Evolutionary conservation across 768 basidiomycete genomes (phyloP), one percentile per base, ranked within the genome.

Genomic region (Tylopilus felleus): DNA sequence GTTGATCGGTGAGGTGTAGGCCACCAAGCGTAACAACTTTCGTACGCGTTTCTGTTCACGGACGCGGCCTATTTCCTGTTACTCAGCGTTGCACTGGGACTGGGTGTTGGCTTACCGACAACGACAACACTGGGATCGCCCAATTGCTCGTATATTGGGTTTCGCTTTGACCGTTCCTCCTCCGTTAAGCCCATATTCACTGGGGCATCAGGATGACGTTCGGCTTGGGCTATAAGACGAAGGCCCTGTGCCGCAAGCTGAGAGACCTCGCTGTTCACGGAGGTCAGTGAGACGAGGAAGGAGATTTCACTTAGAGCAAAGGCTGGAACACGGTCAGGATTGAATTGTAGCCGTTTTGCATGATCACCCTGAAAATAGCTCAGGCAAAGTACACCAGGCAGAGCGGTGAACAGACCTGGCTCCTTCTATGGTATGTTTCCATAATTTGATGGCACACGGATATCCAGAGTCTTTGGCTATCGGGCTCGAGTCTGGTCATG

Each of bases 21-120:
- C 77, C 43, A 90, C 76, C 49, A 81, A 65, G 7, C 88, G 80
- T 47, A 92, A 67, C 23, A 90, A 72, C 67, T 84, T 87, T 16
- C 92, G 78, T 27, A 90, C 79, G 3, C 90, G 82, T 68, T 88
- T 92, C 72, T 93, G 91, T 65, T 89, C 82, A 4, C 81, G 85
- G 40, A 88, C 76, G 25, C 92, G 88, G 31, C 90, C 90, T 86
- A 56, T 14, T 42, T 13, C 27, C 22, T 50, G 50, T 68, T 45
- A 62, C 52, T 40, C 17, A 0, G 33, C 21, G 23, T 9, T 19
- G 17, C 39, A 19, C 8, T 14, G 22, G 27, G 27, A 43, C 33
- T 5, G 3, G 5, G 25, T n/a, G 19, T 47, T 28, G 22, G 75
- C 83, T 50, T 53, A 88, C 88, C 89, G 45, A 90, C 79, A 27